Evolutionary conservation across 2,329 filamentous ascomycete genomes (phyloP).

Genomic region (Talaromyces atroroseus): DNA sequence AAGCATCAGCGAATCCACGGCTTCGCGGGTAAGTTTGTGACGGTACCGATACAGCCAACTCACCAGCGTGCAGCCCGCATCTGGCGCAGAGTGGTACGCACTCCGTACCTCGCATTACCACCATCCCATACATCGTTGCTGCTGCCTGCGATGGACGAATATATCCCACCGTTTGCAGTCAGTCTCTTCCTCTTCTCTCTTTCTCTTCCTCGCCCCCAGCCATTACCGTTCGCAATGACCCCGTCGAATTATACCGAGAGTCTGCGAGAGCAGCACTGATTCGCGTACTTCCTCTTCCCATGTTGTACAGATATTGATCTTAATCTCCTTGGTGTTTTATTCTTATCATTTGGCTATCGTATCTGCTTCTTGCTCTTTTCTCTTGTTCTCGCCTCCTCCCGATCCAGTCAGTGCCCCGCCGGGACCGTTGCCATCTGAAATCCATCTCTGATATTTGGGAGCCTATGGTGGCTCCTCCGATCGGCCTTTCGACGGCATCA

Average conservation of each 20-base stretch:
- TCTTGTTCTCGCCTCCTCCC: neutral
- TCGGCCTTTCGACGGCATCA: neutral
- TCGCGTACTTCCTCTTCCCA: neutral
- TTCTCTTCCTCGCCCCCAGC: too few relatives aligned
- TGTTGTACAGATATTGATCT: neutral
- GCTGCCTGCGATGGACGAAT: neutral
- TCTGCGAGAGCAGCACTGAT: constrained; percentile 7
- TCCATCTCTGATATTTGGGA: neutral
- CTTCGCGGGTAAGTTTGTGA: neutral
- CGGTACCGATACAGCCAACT: neutral
- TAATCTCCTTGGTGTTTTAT: neutral
- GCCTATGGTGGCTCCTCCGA: neutral
- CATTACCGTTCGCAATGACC: constrained; percentile 5
- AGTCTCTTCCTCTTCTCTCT: neutral
- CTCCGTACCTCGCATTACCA: neutral
- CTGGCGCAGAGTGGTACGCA: neutral
- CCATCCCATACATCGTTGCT: neutral
- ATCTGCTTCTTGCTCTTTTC: neutral
- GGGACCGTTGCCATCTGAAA: neutral
- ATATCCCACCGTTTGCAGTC: neutral
- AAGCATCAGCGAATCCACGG: constrained; percentile 2
- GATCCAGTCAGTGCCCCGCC: constrained; percentile 7
- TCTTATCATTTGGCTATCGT: neutral
- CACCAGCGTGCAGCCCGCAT: neutral
- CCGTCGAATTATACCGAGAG: neutral